A percentile compares a stretch with the other conserved stretches of the same genome.
These are phyloP conservation scores for Obelidium mucronatum DNA, from an alignment of 192 early-diverging fungal species.

Conservation along the genomic window DNA sequence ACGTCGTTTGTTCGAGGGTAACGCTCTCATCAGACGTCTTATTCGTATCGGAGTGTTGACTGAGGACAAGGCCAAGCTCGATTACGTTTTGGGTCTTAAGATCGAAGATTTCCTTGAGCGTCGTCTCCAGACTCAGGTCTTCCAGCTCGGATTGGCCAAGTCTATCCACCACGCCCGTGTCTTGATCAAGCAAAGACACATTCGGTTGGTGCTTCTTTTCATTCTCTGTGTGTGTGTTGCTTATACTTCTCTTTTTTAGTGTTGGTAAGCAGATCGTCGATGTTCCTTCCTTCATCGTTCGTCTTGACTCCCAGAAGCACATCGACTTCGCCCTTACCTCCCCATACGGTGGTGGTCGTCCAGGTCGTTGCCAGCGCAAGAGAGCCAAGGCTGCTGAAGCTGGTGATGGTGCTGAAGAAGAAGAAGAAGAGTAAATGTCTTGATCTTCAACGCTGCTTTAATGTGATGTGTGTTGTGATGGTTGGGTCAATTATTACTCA, in stretches of 20 bases:
- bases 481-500: no score
- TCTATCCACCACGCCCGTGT: slow-evolving; percentile 99
- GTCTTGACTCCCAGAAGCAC: slow-evolving; percentile 83
- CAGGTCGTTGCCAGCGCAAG: slow-evolving; percentile 98
- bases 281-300: slow-evolving; percentile 96
- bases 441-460: no score
- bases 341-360: slow-evolving; percentile 96
- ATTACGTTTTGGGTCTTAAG: slow-evolving; percentile 98
- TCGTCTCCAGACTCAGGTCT: slow-evolving; percentile 98
- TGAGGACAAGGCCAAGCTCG: slow-evolving; percentile 97
- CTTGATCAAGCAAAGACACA: slow-evolving; percentile 97
- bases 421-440: slow-evolving; percentile 55
- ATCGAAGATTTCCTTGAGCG: slow-evolving; percentile 99
- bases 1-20: slow-evolving; percentile 98
- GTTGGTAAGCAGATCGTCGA: slow-evolving; percentile 98
- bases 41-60: slow-evolving; percentile 98
- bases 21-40: slow-evolving; percentile 97
- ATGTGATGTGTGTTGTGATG: no score
- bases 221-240: background rate
- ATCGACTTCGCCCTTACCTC: slow-evolving; percentile 85
- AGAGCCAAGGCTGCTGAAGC: slow-evolving; percentile 73
- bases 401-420: slow-evolving; percentile 36
- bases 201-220: slow-evolving; percentile 64
- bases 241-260: slow-evolving; percentile 41
- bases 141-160: slow-evolving; percentile 97